A percentile compares a stretch with the other conserved stretches of the same genome.
Conservation (phyloP, 306 rosid genomes). For the Inga leiocalycina region DNA sequence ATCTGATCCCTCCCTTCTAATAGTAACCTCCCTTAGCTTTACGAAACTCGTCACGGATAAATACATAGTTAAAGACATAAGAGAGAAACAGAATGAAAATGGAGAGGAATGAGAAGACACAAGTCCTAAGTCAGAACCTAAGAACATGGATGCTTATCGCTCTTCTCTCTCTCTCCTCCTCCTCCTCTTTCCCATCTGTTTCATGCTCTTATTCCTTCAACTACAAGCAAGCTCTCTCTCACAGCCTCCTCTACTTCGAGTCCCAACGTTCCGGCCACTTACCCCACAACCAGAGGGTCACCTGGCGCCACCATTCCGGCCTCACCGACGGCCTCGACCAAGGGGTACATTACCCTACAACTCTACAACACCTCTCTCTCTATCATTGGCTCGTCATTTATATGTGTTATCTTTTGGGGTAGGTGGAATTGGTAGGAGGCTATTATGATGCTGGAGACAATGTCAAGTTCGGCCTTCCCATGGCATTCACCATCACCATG, state of each 20-base stretch:
- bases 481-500: constrained; percentile 85
- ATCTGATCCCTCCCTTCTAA: background rate
- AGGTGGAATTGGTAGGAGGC: constrained; percentile 95
- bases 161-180: constrained; percentile 43
- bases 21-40: too few species aligned
- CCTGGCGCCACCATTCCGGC: constrained; percentile 88
- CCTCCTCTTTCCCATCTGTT: background rate
- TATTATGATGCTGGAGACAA: constrained; percentile 94
- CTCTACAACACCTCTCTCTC: background rate
- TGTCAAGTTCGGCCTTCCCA: constrained; percentile 83
- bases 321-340: constrained; percentile 81
- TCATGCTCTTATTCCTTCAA: constrained; percentile 46
- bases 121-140: constrained; percentile 30
- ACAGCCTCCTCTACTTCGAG: constrained; percentile 80
- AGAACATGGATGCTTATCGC: constrained; percentile 30
- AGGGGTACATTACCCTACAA: constrained; percentile 62
- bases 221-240: constrained; percentile 67
- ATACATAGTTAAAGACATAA: background rate
- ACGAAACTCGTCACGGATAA: background rate
- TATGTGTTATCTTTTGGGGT: background rate
- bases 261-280: constrained; percentile 86
- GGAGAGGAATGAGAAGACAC: constrained; percentile 44
- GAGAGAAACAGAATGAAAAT: background rate
- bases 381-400: background rate
- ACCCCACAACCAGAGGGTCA: constrained; percentile 75